Conservation (phyloP, 1,139 yeast genomes). For the Debaryomyces coudertii region DNA sequence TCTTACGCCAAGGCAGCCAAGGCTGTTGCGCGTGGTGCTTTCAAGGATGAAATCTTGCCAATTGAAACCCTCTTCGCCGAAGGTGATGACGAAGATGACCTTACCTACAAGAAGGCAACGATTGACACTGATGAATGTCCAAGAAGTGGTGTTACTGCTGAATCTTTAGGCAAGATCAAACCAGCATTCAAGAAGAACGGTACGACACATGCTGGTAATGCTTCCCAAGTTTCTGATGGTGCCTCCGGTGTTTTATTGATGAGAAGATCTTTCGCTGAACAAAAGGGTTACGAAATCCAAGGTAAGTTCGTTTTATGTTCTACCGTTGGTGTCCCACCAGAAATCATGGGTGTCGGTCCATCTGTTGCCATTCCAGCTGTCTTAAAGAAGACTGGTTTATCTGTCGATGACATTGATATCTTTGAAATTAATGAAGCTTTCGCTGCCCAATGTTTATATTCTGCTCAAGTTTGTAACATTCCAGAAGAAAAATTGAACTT, state of each 20-base stretch:
- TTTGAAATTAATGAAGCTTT: constrained; percentile 95
- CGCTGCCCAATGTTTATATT: constrained; percentile 89
- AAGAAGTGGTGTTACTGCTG: constrained; percentile 82
- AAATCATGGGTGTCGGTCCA: constrained; percentile 96
- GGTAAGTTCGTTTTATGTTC: constrained; percentile 80
- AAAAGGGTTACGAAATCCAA: constrained; percentile 63
- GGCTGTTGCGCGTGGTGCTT: constrained; percentile 72
- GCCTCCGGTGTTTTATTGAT: constrained; percentile 88
- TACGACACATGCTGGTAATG: constrained; percentile 91
- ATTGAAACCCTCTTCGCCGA: constrained; percentile 57
- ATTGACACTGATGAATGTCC: constrained; percentile 90
- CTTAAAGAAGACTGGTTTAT: constrained; percentile 64
- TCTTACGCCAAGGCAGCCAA: constrained; percentile 83
- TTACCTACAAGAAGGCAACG: constrained; percentile 40
- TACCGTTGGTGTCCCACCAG: constrained; percentile 92
- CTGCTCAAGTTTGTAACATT: constrained; percentile 66
- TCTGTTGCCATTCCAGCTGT: constrained; percentile 89
- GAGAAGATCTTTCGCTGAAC: constrained; percentile 85
- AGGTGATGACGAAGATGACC: constrained; percentile 53
- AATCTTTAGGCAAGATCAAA: constrained; percentile 68
- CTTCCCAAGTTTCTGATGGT: constrained; percentile 93
- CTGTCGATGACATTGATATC: constrained; percentile 66
- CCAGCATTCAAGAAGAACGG: constrained; percentile 91
- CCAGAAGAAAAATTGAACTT: constrained; percentile 79
- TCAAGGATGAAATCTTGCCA: constrained; percentile 86